Evolutionary conservation across 2,329 filamentous ascomycete genomes (phyloP), one percentile per base, ranked within the genome.

Genomic region (Exophiala calicioides): DNA sequence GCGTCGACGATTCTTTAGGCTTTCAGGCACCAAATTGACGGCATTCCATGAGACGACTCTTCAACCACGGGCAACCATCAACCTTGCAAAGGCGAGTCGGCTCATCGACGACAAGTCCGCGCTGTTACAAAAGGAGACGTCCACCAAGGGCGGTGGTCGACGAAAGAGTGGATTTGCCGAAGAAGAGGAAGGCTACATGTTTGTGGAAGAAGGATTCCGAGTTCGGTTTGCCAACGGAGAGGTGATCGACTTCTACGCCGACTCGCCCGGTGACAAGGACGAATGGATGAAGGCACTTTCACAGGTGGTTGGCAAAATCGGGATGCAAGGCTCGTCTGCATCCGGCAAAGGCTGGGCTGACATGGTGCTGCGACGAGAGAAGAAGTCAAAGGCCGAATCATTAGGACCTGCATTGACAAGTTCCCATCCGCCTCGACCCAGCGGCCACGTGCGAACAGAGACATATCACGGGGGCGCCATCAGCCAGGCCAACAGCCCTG

Each of bases 111-210:
- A 98, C 66, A 87, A 89, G 47, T 83, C 83, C 15, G 78, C 87
- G 15, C 75, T 98, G 36, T 88, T 85, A 5, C 86, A 95, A 61
- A 90, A 88, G 58, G 88, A 94, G 63, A 88, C 85, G 0, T 83
- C 79, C 10, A 86, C 85, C 47, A 87, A 84, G 64, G 80, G 80
- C 55, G 88, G 89, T 45, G 84, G 82, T 58, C 86, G 93, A 32
- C 86, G 93, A 45, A 90, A 94, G 67, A 96, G 90, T 24, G 93
- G 88, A 8, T 98, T 98, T 67, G 90, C 91, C 1, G 93, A 97
- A 68, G 93, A 98, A 57, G 93, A 98, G 70, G 93, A 98, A 65
- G 93, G 93, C 31, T 98, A 98, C 75, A 95, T 96, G 87, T 98
- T 98, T 66, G 91, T 98, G 42, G 93, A 98, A 68, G 93, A 98